Evolutionary conservation across 2,329 filamentous ascomycete species (phyloP), one percentile per base, ranked within the genome.

Genomic region (Alternaria viburni): DNA sequence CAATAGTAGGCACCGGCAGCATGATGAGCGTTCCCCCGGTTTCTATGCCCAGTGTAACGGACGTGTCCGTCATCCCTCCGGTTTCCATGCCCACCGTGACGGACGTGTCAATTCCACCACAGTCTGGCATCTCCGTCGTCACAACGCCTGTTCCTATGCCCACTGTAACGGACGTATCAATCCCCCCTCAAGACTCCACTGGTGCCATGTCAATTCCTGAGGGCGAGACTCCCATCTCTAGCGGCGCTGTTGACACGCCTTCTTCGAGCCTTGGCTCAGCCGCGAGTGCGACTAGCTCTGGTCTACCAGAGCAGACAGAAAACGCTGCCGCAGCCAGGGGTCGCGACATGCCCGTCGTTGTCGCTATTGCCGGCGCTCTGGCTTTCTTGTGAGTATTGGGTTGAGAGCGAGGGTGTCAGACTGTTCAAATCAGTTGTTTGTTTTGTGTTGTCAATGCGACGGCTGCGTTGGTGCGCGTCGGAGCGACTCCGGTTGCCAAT

Each of bases 361-460:
- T 73, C 41, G 71, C 69, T 2, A 32, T 74, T 26, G 70, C 66
- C 25, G 73, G 73, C 59, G 70, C 69, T 13, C 71, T 75, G 60
- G 68, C 71, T 45, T 60, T 78, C 45, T 52, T 75, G 17, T 78
- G 58, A 57, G 36, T 30, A 30, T 13, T 5, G 26, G 13, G 15
- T 26, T 36, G 26, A 28, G 11, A 23, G 4, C 9, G 25, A 55
- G 12, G 32, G 23, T 17, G 28, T 25, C 5, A 10, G 25, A 6
- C 45, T 26, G 32, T 54, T 21, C 17, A 21, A 4, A 6, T 15
- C 44, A 15, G 13, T 28, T 26, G 36, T 11, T 17, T 54, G 8
- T 28, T 41, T 43, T 11, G 25, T 54, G 8, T 23, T 47, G 12
- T n/a, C 55, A 36, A 21, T 32, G 45, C 54, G 15, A 45, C 28